Base-by-base conservation (phyloP, 1,284 basidiomycete species). In the Malassezia equina region DNA sequence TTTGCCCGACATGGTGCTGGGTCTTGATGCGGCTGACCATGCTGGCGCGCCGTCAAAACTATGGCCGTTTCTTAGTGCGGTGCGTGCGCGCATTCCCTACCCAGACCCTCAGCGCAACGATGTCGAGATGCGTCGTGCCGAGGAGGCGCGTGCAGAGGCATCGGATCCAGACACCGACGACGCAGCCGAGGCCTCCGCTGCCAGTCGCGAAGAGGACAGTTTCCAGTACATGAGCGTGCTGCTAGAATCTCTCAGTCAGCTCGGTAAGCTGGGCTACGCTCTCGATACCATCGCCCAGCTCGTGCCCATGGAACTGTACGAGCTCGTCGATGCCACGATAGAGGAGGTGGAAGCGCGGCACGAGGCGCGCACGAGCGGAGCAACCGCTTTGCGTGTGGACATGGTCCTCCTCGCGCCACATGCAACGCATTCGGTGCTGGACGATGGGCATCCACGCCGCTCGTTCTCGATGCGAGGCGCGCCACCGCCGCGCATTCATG, bases 191-290 rank as follows among this genome's bases (percentile, higher is more conserved):
- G 49, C 53, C 7, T 65, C 63, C 27, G 63, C 65, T 28, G 57
- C 60, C 52, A 93, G 91, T 67, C 89, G 90, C 0, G 94, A 98
- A 76, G 79, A 83, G 17, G 89, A 98, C 75, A 90, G 88, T 0
- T 99, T 95, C 76, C 77, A 83, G 4, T 98, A 96, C 75, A 85
- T 98, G 63, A 94, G 98, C 76, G 88, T 84, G 17, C 79, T 99
- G 2, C 79, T 98, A 19, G 94, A 99, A 75, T 86, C 90, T 9
- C 80, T 98, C 9, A 86, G 90, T 9, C 84, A 89, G 3, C 79
- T 99, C 7, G 93, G 91, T 13, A 88, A 88, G 73, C 80, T 98
- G 0, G 88, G 88, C 2, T 82, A 80, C 47, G 89, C 84, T 5
- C 78, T 98, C 25, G 94, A 99, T 67, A 81, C 81, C 36, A 79